Evolutionary conservation across 2,329 filamentous ascomycete species (phyloP).

Genomic region (Sclerotiophoma versabilis): DNA sequence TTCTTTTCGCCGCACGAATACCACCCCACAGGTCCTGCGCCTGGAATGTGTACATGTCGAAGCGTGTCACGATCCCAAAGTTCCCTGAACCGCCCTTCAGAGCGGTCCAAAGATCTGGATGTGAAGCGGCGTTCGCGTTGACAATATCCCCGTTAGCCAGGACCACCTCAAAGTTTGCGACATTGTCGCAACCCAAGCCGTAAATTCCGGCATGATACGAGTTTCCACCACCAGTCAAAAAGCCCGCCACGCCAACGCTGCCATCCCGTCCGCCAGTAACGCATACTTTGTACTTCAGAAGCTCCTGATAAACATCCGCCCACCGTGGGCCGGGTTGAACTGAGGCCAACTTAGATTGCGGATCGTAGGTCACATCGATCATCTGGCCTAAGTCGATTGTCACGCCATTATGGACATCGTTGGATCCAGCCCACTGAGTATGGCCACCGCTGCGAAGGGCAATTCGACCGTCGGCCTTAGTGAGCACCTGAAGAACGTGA

Average conservation of each 20-base stretch:
- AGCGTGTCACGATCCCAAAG: conserved; percentile 54
- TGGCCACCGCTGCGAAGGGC: conserved; percentile 31
- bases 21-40: conserved; percentile 28
- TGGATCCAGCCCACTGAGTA: conserved; percentile 35
- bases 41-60: conserved; percentile 44
- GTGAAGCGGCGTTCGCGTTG: conserved; percentile 45
- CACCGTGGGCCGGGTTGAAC: conserved; percentile 42
- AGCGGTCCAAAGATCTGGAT: conserved; percentile 50
- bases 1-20: not conserved
- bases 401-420: conserved; percentile 40
- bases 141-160: conserved; percentile 47
- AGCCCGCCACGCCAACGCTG: conserved; percentile 39
- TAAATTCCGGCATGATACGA: conserved; percentile 2
- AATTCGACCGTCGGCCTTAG: not conserved
- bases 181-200: conserved; percentile 32
- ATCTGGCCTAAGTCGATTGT: conserved; percentile 42
- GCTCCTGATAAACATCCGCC: conserved; percentile 45
- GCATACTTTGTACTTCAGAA: conserved; percentile 24
- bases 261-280: conserved; percentile 34
- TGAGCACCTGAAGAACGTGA: not conserved
- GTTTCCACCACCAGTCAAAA: conserved; percentile 42
- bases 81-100: conserved; percentile 55
- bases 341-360: conserved; percentile 22
- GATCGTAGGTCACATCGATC: conserved; percentile 25
- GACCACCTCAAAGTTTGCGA: conserved; percentile 43